Conservation (phyloP, 176 grass and related monocot genomes). For the Secale cereale region DNA sequence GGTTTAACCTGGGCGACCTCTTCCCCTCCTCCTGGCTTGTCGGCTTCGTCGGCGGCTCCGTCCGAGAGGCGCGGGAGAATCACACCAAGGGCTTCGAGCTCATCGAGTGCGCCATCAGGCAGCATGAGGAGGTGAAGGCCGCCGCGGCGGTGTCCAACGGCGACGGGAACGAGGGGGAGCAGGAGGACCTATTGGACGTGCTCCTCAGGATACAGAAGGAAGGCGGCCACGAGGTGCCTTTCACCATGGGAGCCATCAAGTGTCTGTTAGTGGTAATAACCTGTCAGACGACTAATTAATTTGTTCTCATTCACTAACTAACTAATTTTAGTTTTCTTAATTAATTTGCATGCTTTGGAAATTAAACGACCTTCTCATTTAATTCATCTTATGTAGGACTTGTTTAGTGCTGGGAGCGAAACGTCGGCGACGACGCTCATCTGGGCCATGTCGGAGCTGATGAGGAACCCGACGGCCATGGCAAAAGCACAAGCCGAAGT, state of each 20-base stretch:
- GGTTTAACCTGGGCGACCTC: not conserved
- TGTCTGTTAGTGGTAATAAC: not conserved
- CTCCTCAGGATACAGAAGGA: slow-evolving; percentile 13
- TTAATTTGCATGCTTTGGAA: not conserved
- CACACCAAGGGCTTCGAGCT: not conserved
- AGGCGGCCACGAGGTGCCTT: not conserved
- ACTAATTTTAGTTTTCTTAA: not conserved
- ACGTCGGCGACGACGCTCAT: slow-evolving; percentile 23
- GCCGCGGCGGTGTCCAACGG: not conserved
- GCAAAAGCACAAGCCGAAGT: slow-evolving; percentile 21
- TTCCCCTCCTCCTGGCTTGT: not conserved
- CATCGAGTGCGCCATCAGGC: not conserved
- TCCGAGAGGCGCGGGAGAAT: not conserved
- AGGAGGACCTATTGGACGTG: slow-evolving; percentile 9
- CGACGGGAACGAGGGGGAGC: not conserved
- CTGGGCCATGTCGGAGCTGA: slow-evolving; percentile 44
- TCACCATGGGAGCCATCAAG: slow-evolving; percentile 8
- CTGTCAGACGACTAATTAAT: not conserved
- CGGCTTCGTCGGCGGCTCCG: not conserved
- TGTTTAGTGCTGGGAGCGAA: slow-evolving; percentile 41
- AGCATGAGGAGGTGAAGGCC: not conserved
- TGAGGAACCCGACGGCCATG: slow-evolving; percentile 4
- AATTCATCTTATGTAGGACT: slow-evolving; percentile 15
- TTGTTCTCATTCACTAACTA: not conserved
- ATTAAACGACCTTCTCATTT: not conserved